Conservation (phyloP, 106 monocot species). For the Dendrobium huoshanense region DNA sequence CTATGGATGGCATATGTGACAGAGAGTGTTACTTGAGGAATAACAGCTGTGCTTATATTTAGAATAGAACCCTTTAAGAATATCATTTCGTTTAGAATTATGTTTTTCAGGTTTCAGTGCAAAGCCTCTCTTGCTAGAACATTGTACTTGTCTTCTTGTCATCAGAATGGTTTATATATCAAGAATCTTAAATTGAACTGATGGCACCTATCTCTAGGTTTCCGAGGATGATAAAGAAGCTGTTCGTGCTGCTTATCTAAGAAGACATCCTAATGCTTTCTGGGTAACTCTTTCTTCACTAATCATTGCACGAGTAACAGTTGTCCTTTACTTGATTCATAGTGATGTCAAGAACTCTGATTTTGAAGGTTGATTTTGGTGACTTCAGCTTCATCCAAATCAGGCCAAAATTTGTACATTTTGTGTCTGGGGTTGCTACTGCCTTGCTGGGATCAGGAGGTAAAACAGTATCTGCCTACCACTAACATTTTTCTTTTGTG, state of each 20-base stretch:
- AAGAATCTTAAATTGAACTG: neutral
- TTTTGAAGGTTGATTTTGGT: constrained; percentile 82
- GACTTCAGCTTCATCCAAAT: constrained; percentile 77
- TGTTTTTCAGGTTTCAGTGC: neutral
- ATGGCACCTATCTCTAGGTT: constrained; percentile 33
- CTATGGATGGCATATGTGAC: neutral
- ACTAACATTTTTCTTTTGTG: neutral
- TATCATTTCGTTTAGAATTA: neutral
- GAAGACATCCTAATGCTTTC: constrained; percentile 80
- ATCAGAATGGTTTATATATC: neutral
- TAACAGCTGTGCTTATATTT: neutral
- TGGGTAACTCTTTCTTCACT: constrained; percentile 46
- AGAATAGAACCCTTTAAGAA: neutral
- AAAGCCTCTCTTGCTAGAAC: neutral
- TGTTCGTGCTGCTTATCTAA: constrained; percentile 53
- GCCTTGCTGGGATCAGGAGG: constrained; percentile 88
- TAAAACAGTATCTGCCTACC: constrained; percentile 13
- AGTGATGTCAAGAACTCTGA: neutral
- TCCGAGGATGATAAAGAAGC: constrained; percentile 51
- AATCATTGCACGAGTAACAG: neutral
- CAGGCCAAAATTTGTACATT: constrained; percentile 67
- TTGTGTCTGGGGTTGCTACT: constrained; percentile 91
- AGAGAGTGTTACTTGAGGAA: neutral
- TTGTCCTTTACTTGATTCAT: constrained; percentile 4
- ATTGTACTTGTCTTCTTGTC: neutral